Conservation (phyloP, 1,284 basidiomycete species). For the Inonotus hispidus region DNA sequence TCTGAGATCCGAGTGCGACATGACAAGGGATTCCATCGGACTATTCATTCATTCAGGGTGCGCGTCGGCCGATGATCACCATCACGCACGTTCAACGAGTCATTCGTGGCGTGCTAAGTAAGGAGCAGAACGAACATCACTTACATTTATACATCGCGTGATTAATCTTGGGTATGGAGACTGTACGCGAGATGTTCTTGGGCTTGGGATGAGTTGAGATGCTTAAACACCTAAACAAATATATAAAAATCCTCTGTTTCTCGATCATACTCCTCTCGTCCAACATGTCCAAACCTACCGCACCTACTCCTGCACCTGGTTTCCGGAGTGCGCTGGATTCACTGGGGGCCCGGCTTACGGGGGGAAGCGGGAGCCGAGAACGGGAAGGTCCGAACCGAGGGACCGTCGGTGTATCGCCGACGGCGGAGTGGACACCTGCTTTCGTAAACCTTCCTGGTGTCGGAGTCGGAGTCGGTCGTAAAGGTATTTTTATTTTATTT, state of each 20-base stretch:
- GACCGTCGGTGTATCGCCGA: neutral
- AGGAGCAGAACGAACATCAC: no score
- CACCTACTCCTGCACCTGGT: neutral
- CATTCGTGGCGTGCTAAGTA: no score
- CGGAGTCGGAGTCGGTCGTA: neutral
- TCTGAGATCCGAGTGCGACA: no score
- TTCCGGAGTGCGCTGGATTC: neutral
- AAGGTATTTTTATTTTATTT: neutral
- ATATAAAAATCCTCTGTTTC: neutral
- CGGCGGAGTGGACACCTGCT: neutral
- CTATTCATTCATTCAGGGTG: no score
- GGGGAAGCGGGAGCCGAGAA: slow-evolving; percentile 6
- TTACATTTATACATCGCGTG: no score
- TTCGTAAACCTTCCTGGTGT: neutral
- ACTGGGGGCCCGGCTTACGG: slow-evolving; percentile 9
- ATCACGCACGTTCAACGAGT: no score
- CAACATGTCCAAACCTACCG: neutral
- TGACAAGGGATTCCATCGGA: no score
- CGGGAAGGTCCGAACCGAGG: neutral
- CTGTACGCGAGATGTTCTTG: no score
- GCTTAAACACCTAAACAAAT: neutral
- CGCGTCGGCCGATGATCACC: no score
- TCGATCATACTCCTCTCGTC: no score
- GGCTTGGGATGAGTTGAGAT: slow-evolving; percentile 2
- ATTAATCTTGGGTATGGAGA: no score